These are phyloP conservation scores for Apophysomyces ossiformis DNA, from an alignment of 371 early-diverging fungal species.

Conservation along the genomic window DNA sequence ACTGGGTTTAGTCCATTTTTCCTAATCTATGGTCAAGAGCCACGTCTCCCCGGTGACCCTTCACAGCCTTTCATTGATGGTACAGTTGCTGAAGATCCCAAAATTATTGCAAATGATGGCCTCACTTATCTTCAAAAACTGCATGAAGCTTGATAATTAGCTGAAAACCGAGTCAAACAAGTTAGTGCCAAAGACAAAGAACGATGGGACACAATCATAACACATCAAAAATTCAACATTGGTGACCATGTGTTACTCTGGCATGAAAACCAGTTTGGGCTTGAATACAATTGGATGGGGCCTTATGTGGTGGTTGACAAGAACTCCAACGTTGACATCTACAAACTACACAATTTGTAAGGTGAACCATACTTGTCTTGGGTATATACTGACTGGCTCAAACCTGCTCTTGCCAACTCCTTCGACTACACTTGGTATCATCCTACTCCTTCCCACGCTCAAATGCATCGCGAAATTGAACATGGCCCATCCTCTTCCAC, in stretches of 20 bases:
- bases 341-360: neutral
- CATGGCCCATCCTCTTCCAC: neutral
- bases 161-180: neutral
- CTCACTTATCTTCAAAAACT: neutral
- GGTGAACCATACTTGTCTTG: conserved; percentile 1
- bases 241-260: conserved; percentile 14
- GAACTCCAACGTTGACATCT: neutral
- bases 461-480: neutral
- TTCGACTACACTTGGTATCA: neutral
- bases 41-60: conserved; percentile 7
- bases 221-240: neutral
- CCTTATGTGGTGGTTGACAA: conserved; percentile 13
- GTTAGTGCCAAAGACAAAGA: conserved; percentile 6
- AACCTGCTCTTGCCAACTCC: neutral
- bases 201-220: conserved; percentile 8
- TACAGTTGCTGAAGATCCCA: too few relatives aligned
- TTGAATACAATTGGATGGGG: conserved; percentile 22
- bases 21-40: conserved; percentile 14
- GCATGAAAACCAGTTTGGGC: conserved; percentile 13
- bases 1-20: conserved; percentile 14
- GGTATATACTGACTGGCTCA: neutral
- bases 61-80: conserved; percentile 2
- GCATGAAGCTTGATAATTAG: neutral
- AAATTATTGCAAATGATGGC: neutral
- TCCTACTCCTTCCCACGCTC: neutral